phyloP scores from a whole-genome alignment of 2,329 filamentous ascomycete species.

The Exophiala lecanii-corni region DNA sequence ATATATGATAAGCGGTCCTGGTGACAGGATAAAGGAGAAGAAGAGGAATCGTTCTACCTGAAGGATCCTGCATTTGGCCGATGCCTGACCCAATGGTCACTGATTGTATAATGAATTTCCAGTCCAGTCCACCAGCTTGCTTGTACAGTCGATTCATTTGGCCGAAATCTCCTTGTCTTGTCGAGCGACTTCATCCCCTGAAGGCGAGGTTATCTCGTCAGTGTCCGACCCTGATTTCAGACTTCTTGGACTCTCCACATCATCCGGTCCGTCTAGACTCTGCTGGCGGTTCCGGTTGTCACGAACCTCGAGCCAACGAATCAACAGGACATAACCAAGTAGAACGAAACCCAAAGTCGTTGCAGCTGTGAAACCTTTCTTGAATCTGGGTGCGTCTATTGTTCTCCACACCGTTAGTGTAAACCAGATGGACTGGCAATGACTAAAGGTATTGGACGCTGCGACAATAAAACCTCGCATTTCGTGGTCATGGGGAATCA shows the following conservation, averaged over 20 bases:
- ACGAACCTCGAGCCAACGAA: neutral
- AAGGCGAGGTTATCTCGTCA: neutral
- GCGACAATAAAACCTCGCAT: constrained; percentile 19
- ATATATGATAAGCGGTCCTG: too few relatives aligned
- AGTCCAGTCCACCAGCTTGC: too few relatives aligned
- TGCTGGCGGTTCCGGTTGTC: neutral
- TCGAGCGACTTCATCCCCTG: too few relatives aligned
- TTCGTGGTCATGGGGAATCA: constrained; percentile 18
- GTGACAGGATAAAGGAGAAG: too few relatives aligned
- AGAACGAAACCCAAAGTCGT: neutral
- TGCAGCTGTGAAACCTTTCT: constrained; percentile 1
- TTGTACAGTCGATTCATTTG: too few relatives aligned
- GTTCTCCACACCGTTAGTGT: constrained; percentile 16
- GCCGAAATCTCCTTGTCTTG: too few relatives aligned
- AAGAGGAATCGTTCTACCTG: too few relatives aligned
- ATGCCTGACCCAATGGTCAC: too few relatives aligned
- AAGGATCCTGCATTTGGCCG: too few relatives aligned
- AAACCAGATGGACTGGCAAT: constrained; percentile 16
- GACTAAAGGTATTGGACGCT: constrained; percentile 16
- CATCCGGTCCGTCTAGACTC: neutral
- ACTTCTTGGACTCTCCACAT: neutral
- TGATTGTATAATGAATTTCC: too few relatives aligned
- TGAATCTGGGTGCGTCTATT: neutral
- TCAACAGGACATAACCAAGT: neutral
- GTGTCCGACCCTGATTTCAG: neutral